These are phyloP conservation scores for Diddensiella santjacobensis DNA, from an alignment of 805 yeast genomes.

Conservation along the genomic window DNA sequence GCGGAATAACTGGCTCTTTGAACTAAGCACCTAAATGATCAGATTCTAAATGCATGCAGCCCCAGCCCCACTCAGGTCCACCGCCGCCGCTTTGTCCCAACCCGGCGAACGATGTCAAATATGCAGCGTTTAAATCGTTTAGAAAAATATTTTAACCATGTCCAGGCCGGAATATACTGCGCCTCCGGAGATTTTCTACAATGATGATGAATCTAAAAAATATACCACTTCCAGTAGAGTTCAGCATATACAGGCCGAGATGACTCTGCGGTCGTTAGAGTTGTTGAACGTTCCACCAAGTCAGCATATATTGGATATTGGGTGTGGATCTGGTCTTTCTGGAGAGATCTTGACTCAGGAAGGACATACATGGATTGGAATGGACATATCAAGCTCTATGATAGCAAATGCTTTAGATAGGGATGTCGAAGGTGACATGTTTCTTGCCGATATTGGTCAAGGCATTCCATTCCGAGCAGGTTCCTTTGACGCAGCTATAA, in stretches of 20 bases:
- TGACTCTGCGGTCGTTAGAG: constrained; percentile 93
- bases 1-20: not conserved
- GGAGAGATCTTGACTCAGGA: constrained; percentile 94
- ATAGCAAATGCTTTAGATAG: constrained; percentile 89
- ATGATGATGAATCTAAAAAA: constrained; percentile 83
- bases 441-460: constrained; percentile 86
- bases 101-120: too few species aligned
- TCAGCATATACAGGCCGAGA: constrained; percentile 96
- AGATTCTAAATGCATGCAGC: too few species aligned
- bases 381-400: constrained; percentile 97
- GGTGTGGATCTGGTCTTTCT: constrained; percentile 95
- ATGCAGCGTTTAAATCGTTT: not conserved
- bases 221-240: constrained; percentile 94
- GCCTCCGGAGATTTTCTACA: constrained; percentile 93
- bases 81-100: too few species aligned
- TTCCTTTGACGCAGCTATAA: constrained; percentile 92
- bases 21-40: too few species aligned
- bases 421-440: constrained; percentile 89
- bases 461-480: constrained; percentile 97
- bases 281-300: constrained; percentile 67
- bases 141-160: constrained; percentile 52
- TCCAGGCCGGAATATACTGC: constrained; percentile 96
- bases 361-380: constrained; percentile 91
- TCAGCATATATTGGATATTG: constrained; percentile 78
- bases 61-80: too few species aligned